Conservation (phyloP, 2,329 filamentous ascomycete genomes). For the Monilinia aucupariae region DNA sequence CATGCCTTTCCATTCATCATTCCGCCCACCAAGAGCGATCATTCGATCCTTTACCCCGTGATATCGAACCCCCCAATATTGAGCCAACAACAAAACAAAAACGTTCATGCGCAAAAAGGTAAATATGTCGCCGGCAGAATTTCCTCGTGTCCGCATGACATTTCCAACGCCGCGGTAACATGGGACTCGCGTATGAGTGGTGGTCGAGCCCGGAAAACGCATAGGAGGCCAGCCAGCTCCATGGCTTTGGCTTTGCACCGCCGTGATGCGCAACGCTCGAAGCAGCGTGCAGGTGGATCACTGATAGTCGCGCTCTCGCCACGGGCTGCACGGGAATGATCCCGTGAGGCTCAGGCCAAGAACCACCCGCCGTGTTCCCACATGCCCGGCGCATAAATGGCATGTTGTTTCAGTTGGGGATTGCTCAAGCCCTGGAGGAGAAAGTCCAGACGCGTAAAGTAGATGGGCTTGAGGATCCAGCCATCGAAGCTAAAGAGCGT, state of each 20-base stretch:
- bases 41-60: too few species aligned
- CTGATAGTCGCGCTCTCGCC: too few species aligned
- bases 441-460: slow-evolving; percentile 67
- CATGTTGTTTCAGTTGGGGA: slow-evolving; percentile 49
- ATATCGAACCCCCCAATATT: background rate
- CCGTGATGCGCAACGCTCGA: background rate
- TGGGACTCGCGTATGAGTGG: too few species aligned
- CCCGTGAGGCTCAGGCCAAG: slow-evolving; percentile 23
- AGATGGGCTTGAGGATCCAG: slow-evolving; percentile 85
- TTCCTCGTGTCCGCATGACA: too few species aligned
- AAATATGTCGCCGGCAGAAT: too few species aligned
- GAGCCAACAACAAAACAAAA: background rate
- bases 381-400: slow-evolving; percentile 62
- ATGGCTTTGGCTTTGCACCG: background rate
- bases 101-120: background rate
- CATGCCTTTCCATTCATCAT: too few species aligned
- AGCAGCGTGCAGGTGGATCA: background rate
- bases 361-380: slow-evolving; percentile 91
- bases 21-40: too few species aligned
- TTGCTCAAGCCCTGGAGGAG: slow-evolving; percentile 66
- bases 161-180: background rate
- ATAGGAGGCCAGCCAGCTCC: too few species aligned
- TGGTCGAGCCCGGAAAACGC: too few species aligned
- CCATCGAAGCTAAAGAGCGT: slow-evolving; percentile 68
- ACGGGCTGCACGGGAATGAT: too few species aligned